Conservation (phyloP, 352 stramenopile genomes). For the Phytophthora podocarpi region DNA sequence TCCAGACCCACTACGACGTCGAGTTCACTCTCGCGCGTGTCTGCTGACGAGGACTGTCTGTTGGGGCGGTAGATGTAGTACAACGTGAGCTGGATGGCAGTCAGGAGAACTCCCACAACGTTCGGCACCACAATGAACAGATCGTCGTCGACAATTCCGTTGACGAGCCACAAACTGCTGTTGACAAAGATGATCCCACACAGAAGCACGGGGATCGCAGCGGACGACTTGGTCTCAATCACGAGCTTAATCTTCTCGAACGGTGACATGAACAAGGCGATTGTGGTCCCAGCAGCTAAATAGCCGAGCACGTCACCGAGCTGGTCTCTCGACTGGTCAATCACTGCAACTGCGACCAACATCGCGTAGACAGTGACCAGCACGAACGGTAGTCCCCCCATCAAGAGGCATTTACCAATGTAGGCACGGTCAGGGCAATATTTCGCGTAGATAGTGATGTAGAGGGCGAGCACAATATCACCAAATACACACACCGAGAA, state of each 20-base stretch:
- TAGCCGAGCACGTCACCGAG: constrained; percentile 25
- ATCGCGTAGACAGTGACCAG: constrained; percentile 27
- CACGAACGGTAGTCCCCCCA: constrained; percentile 4
- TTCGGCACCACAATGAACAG: constrained; percentile 53
- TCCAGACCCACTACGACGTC: constrained; percentile 8
- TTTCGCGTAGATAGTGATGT: constrained; percentile 30
- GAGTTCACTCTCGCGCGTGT: constrained; percentile 12
- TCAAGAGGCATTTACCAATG: constrained; percentile 7
- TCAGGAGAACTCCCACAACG: constrained; percentile 38
- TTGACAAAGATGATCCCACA: constrained; percentile 49
- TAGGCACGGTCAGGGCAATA: constrained; percentile 26
- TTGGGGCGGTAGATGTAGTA: constrained; percentile 47
- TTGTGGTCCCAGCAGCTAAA: constrained; percentile 21
- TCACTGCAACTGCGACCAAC: constrained; percentile 17
- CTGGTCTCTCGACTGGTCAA: constrained; percentile 29
- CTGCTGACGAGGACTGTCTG: neutral
- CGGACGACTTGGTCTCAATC: constrained; percentile 28
- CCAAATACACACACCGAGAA: constrained; percentile 35
- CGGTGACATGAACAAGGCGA: constrained; percentile 35
- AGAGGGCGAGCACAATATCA: constrained; percentile 21
- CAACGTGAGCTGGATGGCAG: constrained; percentile 45
- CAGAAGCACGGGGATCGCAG: constrained; percentile 62
- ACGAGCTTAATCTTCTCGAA: constrained; percentile 38
- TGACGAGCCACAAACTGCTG: constrained; percentile 58
- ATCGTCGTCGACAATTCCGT: constrained; percentile 51